Base-by-base conservation (phyloP, 2,329 filamentous ascomycete genomes). In the Aureobasidium lini region DNA sequence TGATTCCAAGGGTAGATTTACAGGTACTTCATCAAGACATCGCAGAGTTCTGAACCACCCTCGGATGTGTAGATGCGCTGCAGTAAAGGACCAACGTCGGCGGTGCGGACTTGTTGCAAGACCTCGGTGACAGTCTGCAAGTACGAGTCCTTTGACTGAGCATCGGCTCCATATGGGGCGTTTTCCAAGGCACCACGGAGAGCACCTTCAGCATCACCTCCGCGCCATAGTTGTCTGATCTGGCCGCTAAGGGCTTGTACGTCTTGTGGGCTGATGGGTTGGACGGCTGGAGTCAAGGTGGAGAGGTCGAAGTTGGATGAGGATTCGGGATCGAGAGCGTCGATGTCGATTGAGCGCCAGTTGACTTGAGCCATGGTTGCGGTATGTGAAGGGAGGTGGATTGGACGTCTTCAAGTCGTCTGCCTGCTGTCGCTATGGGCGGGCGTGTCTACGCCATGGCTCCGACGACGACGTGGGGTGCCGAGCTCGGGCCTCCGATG, bases 11-110 rank as follows among this genome's bases (percentile, higher is more conserved):
- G 11, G 37, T 2, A 29, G 60, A 80, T 88, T 40, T 84, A 96
- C 85, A 96, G 80, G 76, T 96, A 99, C 79, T 99, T 99, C 89
- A 96, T 96, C 73, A 99, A 78, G 54, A 93, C 90, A 73, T 99
- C 94, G 66, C 95, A 78, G 62, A 89, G 82, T 75, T 97, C 94
- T 62, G 84, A 84, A 31, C 94, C 94, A 62, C 89, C 89, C 53
- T 88, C 84, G 10, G 86, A 85, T 61, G 78, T 79, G 76, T 94
- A 91, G 69, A 97, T 88, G 60, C 86, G 84, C 75, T 87, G 85
- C 66, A 99, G 79, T 69, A 97, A 85, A 13, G 90, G 88, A 64
- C 86, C 90, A 89, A 97, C 97, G 67, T 99, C 94, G 67, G 89
- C 89, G 70, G 94, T 91, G 73, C 95, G 92, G 76, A 97, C 97